phyloP scores from a whole-genome alignment of 1,284 basidiomycete genomes.

The Malassezia vespertilionis region DNA sequence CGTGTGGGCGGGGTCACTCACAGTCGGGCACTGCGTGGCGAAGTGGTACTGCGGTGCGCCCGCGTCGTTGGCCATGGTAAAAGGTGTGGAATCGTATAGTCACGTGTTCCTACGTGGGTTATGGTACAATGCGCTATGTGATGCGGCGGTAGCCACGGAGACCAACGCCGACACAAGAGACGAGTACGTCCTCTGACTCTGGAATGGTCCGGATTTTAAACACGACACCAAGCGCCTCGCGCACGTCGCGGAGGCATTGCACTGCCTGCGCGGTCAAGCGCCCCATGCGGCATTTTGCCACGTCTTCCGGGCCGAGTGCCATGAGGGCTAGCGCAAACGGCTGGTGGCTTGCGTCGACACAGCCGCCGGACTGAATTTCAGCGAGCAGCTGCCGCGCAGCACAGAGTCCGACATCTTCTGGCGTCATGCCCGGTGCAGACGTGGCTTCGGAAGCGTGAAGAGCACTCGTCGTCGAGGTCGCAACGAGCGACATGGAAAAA shows the following conservation, averaged over 20 bases:
- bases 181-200: constrained; percentile 19
- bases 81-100: background rate
- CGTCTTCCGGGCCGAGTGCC: constrained; percentile 90
- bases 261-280: constrained; percentile 64
- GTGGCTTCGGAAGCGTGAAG: constrained; percentile 77
- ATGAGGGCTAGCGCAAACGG: constrained; percentile 77
- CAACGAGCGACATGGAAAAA: constrained; percentile 78
- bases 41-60: constrained; percentile 46
- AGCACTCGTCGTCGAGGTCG: constrained; percentile 82
- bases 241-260: constrained; percentile 76
- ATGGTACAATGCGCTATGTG: constrained; percentile 7
- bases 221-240: constrained; percentile 63
- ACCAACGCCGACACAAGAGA: constrained; percentile 38
- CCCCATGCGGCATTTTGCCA: constrained; percentile 75
- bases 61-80: constrained; percentile 4
- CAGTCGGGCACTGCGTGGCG: constrained; percentile 78
- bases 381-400: constrained; percentile 67
- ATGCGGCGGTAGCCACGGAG: constrained; percentile 35
- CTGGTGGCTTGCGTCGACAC: constrained; percentile 82
- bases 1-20: constrained; percentile 70
- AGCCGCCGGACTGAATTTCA: constrained; percentile 73
- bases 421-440: constrained; percentile 45
- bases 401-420: constrained; percentile 77
- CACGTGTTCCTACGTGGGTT: background rate
- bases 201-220: constrained; percentile 50